Percentiles rank a stretch among this genome's conserved stretches.
These are phyloP conservation scores for Ophiostoma populinum DNA, from an alignment of 2,329 filamentous ascomycete species.

Conservation along the genomic window DNA sequence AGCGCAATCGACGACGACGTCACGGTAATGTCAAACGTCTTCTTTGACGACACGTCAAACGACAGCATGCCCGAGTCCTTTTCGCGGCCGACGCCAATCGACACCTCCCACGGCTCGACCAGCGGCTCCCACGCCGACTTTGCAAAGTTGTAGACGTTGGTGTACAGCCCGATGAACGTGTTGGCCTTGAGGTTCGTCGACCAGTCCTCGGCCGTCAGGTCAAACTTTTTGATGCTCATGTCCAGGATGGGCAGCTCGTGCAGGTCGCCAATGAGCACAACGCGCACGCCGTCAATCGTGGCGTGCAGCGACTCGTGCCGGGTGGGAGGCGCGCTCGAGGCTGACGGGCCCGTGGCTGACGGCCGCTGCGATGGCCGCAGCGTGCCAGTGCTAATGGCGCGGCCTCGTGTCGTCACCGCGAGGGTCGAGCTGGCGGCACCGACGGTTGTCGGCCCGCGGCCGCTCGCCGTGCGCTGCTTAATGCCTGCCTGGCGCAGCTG, in stretches of 20 bases:
- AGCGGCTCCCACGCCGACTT: conserved; percentile 97
- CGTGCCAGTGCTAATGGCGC: too few species aligned
- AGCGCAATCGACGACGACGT: conserved; percentile 89
- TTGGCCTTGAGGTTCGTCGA: conserved; percentile 74
- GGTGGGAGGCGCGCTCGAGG: background rate
- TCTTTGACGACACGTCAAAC: conserved; percentile 74
- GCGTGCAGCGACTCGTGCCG: conserved; percentile 64
- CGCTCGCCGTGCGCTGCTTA: conserved; percentile 39
- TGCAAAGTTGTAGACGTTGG: conserved; percentile 97
- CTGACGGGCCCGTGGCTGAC: too few species aligned
- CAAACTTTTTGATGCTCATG: conserved; percentile 81
- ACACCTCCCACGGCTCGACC: conserved; percentile 91
- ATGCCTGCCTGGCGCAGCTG: conserved; percentile 31
- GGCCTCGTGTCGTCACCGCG: too few species aligned
- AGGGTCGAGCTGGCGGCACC: conserved; percentile 14
- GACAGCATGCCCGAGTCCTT: conserved; percentile 58
- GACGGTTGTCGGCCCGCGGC: conserved; percentile 35
- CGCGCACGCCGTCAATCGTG: conserved; percentile 69
- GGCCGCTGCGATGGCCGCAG: too few species aligned
- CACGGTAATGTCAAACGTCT: conserved; percentile 77
- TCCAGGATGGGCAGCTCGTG: conserved; percentile 94
- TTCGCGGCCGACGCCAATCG: conserved; percentile 71
- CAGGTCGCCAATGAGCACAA: conserved; percentile 86
- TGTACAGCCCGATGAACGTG: conserved; percentile 78
- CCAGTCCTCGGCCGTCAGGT: conserved; percentile 76